Evolutionary conservation across 345 rosid genomes (phyloP).

Genomic region (rapeseed (Brassica napus)): DNA sequence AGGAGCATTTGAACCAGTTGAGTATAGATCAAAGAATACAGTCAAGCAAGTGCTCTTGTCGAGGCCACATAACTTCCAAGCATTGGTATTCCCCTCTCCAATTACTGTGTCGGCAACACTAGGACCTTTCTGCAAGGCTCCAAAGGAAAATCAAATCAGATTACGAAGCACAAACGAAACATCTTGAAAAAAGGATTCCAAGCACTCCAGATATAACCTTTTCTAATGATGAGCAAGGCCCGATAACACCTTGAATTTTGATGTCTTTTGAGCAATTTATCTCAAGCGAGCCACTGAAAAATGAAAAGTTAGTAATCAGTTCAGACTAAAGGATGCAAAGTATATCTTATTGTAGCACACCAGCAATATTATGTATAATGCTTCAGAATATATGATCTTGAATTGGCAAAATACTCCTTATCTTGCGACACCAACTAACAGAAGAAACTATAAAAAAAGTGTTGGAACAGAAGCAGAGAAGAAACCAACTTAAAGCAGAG

Average conservation of each 20-base stretch:
- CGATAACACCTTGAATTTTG: constrained; percentile 88
- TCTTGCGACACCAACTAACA: constrained; percentile 27
- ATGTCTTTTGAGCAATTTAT: constrained; percentile 91
- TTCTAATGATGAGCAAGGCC: constrained; percentile 95
- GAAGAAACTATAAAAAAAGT: constrained; percentile 8
- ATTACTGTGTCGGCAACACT: constrained; percentile 75
- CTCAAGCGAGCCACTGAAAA: constrained; percentile 84
- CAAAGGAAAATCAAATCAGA: constrained; percentile 19
- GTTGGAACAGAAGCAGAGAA: constrained; percentile 22
- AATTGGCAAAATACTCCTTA: not conserved
- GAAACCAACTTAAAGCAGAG: constrained; percentile 86
- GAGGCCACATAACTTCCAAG: constrained; percentile 93
- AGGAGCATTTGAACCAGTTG: constrained; percentile 60
- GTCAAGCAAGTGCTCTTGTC: constrained; percentile 94
- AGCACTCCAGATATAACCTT: constrained; percentile 56
- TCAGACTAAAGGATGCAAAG: constrained; percentile 5
- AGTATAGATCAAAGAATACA: constrained; percentile 88
- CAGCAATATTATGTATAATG: constrained; percentile 7
- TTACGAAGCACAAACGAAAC: not conserved
- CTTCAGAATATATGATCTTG: constrained; percentile 16
- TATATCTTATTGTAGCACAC: constrained; percentile 5
- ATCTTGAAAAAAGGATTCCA: constrained; percentile 21
- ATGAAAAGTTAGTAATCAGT: constrained; percentile 21
- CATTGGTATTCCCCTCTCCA: constrained; percentile 89
- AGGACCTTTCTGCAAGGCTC: constrained; percentile 89